Evolutionary conservation across 371 early-diverging fungal genomes (phyloP), one percentile per base, ranked within the genome.

Genomic region (Funneliformis caledonium): DNA sequence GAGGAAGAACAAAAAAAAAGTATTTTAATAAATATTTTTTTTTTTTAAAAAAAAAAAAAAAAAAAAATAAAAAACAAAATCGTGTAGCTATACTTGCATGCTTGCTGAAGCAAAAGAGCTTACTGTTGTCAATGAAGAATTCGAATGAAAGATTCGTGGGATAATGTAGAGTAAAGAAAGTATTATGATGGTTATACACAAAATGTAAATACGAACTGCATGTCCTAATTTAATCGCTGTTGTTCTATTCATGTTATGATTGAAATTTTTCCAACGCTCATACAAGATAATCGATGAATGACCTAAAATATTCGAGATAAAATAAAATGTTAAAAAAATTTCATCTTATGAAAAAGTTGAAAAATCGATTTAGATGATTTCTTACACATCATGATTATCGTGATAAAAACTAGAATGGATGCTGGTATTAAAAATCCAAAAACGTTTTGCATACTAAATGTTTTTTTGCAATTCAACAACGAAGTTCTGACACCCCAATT

Each of bases 211-310:
- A 9, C 76, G 64, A 19, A 45, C 64, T 7, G 64, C 61, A 8
- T 31, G 60, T 45, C 76, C 76, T 31, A 76, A 62, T 22, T 7
- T 43, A 45, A 76, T 62, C 9, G 76, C 76, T 62, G 76, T 76
- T 19, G 42, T n/a, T 42, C 64, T 60, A 26, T 45, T 76, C 45
- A 45, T 43, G n/a, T 60, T 2, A 14, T 0, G 2, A 11, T 5
- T 62, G 19, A 60, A 60, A 42, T 16, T n/a, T 64, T 22, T 14
- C 76, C 76, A 76, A 37, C 11, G 43, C 2, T 26, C 62, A 11
- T 31, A 61, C 14, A 43, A 42, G 10, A 76, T 45, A 26, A 47
- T 3, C 2, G 62, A 19, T 1, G 76, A 64, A 26, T 76, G 76
- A 47, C 45, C 64, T 76, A 76, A 22, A 42, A 1, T 19, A 59